Evolutionary conservation across 441 rosid genomes (phyloP), one percentile per base, ranked within the genome.

Genomic region (Erodium texanum): DNA sequence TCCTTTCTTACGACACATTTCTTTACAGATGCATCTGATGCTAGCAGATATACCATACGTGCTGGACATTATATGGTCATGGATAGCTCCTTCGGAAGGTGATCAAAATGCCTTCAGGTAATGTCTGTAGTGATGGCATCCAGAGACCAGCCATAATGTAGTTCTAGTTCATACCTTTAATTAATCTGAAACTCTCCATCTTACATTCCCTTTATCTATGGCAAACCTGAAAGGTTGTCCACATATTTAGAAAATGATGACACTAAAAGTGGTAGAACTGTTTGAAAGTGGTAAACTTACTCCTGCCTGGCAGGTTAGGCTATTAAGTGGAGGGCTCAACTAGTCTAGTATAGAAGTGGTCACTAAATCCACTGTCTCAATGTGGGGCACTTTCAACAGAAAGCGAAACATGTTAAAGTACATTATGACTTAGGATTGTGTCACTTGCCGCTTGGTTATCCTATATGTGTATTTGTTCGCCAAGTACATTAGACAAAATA

Each of bases 51-150:
- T 95, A 73, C 90, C 97, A 41, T 88, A 84, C 74, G 89, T 92
- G 70, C 85, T 94, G 79, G 96, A 94, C 81, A 77, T 84, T 79
- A 82, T 94, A 70, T 94, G 98, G 99, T 90, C 86, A 69, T 94
- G 99, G 99, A 83, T 94, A 80, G 88, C 98, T 23, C 96, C 99
- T 72, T 81, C 89, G 73, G 99, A 87, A 79, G 98, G 92, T 78
- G 90, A 86, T 77, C 85, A 83, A 69, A 84, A 79, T 75, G 71
- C 79, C 68, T 88, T 89, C 82, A 92, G 99, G 99, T 87, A 79
- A 76, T 59, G 24, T 16, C 18, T 24, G 64, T 62, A 62, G 24
- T 19, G 48, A 27, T 16, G 63, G 38, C 41, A 32, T 29, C 66
- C 23, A 34, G 22, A 64, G 43, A 7, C 5, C 8, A 27, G 29